Evolutionary conservation across 164 flowering plant species (phyloP).

Genomic region (Akebia trifoliata): DNA sequence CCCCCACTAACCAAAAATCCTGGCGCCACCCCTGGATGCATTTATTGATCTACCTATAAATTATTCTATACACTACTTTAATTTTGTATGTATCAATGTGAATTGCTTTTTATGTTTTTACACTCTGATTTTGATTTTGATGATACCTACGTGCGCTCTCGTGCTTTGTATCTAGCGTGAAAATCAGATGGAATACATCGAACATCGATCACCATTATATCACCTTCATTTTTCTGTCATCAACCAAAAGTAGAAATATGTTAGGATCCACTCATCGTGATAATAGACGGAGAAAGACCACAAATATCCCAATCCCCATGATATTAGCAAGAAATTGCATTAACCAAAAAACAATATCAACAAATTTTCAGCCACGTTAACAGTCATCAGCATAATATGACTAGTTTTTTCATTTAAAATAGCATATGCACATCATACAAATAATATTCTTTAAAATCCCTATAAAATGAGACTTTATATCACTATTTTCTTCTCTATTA

Average conservation of each 20-base stretch:
- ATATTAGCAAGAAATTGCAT: background rate
- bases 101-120: background rate
- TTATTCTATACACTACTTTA: no score
- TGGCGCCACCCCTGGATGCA: no score
- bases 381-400: background rate
- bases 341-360: background rate
- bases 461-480: no score
- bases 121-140: background rate
- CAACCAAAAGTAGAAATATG: conserved; percentile 10
- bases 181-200: conserved; percentile 68
- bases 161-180: conserved; percentile 89
- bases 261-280: background rate
- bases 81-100: background rate
- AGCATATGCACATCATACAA: no score
- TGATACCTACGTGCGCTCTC: conserved; percentile 88
- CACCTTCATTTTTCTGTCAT: conserved; percentile 78
- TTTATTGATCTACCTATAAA: background rate
- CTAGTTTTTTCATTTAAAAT: background rate
- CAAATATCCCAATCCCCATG: background rate
- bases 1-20: no score
- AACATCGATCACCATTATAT: conserved; percentile 73
- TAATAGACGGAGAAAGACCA: background rate
- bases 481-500: no score
- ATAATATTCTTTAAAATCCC: no score
- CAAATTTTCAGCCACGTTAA: background rate